Base-by-base conservation (phyloP, 495 filamentous ascomycete genomes). In the Penicillium silybi region DNA sequence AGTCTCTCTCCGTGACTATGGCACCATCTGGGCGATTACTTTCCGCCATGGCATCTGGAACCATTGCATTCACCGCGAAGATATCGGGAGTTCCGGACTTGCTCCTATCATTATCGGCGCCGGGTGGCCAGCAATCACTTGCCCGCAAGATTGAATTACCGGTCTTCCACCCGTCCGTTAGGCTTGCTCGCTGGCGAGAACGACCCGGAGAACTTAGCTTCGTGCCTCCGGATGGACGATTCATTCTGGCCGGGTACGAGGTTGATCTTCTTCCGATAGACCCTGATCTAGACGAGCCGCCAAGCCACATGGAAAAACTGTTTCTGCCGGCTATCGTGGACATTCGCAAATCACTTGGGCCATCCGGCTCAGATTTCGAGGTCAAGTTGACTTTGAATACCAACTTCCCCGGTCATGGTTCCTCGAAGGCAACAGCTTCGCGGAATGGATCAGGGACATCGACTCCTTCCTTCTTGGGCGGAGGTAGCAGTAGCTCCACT, bases 131-230 rank as follows among this genome's bases (percentile, higher is more conserved):
- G 71, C 85, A 87, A 67, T 80, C 83, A 39, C 79, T 97, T 41
- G 82, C 76, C 26, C 80, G 80, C 44, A 81, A 88, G 20, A 79
- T 97, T 48, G 84, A 90, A 50, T 70, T 96, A n/a, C 92, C 92
- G 0, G 91, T 96, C 0, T 99, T 99, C 63, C 93, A 99, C 62
- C 93, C 93, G 1, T 97, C 91, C 64, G 93, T 99, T 8, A 78
- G 95, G 16, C 71, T 97, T 17, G 85, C 83, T 17, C 74, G 82
- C 34, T 99, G 93, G 93, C 80, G 84, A 48, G 90, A 95, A 50
- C 80, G 80, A 34, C 91, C 93, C 0, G 93, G 93, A 1, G 87
- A 95, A 56, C 77, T 99, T 16, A 92, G 88, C 65, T 99, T 97
- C 64, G 82, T 99, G 17, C 93, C 93, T 9, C 93, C 93, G 1